phyloP scores from a whole-genome alignment of 2,329 filamentous ascomycete species.

The Penicillium sp. region DNA sequence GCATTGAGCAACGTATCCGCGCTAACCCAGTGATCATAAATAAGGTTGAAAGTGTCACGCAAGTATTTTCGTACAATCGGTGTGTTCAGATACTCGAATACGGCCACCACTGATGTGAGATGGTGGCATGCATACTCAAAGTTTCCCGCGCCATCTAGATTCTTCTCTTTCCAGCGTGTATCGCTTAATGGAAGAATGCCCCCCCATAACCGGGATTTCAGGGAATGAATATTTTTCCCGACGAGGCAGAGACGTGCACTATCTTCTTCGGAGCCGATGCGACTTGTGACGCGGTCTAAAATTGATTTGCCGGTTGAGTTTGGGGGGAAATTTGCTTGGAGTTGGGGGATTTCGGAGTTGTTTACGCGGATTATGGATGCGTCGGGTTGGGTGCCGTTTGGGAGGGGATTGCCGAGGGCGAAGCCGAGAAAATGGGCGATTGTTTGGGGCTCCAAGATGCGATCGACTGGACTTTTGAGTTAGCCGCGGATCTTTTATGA shows the following conservation, averaged over 20 bases:
- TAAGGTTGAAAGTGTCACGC: slow-evolving; percentile 26
- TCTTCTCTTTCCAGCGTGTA: slow-evolving; percentile 25
- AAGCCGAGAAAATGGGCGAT: slow-evolving; percentile 21
- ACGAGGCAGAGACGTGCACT: slow-evolving; percentile 15
- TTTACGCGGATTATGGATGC: slow-evolving; percentile 2
- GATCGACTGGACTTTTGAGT: slow-evolving; percentile 22
- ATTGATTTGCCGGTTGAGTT: slow-evolving; percentile 5
- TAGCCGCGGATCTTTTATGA: neutral
- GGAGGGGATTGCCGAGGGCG: slow-evolving; percentile 7
- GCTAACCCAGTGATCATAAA: slow-evolving; percentile 18
- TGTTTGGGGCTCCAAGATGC: slow-evolving; percentile 28
- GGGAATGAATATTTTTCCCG: slow-evolving; percentile 25
- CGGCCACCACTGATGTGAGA: slow-evolving; percentile 20
- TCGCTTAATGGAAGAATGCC: slow-evolving; percentile 28
- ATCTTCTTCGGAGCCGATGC: slow-evolving; percentile 14
- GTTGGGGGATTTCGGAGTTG: slow-evolving; percentile 4
- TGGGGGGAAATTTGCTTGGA: slow-evolving; percentile 2
- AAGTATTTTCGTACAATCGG: slow-evolving; percentile 10
- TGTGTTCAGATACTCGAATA: slow-evolving; percentile 28
- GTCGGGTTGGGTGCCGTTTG: slow-evolving; percentile 16
- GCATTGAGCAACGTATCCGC: slow-evolving; percentile 19
- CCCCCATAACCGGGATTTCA: slow-evolving; percentile 27
- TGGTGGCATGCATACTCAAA: slow-evolving; percentile 27
- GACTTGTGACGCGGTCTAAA: neutral
- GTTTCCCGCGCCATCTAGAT: slow-evolving; percentile 15